phyloP scores from a whole-genome alignment of 2,329 filamentous ascomycete genomes.

The Fusarium chlamydosporum region DNA sequence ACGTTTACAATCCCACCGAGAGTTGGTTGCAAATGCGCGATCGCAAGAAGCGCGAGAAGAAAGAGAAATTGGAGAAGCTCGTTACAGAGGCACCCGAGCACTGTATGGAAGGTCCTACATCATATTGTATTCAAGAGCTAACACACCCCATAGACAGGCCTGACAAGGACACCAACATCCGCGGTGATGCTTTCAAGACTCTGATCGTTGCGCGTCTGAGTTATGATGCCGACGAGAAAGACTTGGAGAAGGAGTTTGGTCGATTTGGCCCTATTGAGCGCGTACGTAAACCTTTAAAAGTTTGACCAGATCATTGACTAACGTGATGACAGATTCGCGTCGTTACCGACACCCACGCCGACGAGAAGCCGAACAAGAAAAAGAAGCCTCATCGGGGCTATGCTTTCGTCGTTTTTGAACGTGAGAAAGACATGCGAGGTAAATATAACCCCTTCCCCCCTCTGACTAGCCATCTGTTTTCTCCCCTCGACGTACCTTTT shows the following conservation, averaged over 20 bases:
- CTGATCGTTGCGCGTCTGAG: slow-evolving; percentile 91
- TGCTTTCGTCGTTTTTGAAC: slow-evolving; percentile 96
- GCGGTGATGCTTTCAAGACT: slow-evolving; percentile 95
- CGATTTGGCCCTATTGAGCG: slow-evolving; percentile 95
- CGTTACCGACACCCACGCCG: slow-evolving; percentile 80
- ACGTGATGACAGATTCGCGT: slow-evolving; percentile 80
- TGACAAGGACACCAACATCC: slow-evolving; percentile 85
- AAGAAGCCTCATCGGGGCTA: slow-evolving; percentile 90
- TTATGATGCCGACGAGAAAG: slow-evolving; percentile 89
- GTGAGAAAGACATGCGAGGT: slow-evolving; percentile 99
- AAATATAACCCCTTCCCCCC: slow-evolving; percentile 64
- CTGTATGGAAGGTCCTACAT: slow-evolving; percentile 63
- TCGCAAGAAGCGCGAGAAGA: slow-evolving; percentile 85
- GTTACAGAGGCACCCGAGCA: slow-evolving; percentile 73
- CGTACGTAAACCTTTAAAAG: slow-evolving; percentile 63
- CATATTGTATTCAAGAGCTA: slow-evolving; percentile 22
- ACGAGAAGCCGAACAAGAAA: slow-evolving; percentile 79
- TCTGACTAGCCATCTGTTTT: slow-evolving; percentile 47
- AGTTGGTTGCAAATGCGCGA: slow-evolving; percentile 93
- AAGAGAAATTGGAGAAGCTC: slow-evolving; percentile 74
- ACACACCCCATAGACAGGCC: slow-evolving; percentile 76
- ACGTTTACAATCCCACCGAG: slow-evolving; percentile 85
- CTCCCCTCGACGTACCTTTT: slow-evolving; percentile 48
- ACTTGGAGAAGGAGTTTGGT: slow-evolving; percentile 93
- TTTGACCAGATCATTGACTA: slow-evolving; percentile 19